A percentile compares a stretch with the other conserved stretches of the same genome.
Evolutionary conservation across 2,329 filamentous ascomycete genomes (phyloP).

Genomic region (Trichoderma cornu-damae): DNA sequence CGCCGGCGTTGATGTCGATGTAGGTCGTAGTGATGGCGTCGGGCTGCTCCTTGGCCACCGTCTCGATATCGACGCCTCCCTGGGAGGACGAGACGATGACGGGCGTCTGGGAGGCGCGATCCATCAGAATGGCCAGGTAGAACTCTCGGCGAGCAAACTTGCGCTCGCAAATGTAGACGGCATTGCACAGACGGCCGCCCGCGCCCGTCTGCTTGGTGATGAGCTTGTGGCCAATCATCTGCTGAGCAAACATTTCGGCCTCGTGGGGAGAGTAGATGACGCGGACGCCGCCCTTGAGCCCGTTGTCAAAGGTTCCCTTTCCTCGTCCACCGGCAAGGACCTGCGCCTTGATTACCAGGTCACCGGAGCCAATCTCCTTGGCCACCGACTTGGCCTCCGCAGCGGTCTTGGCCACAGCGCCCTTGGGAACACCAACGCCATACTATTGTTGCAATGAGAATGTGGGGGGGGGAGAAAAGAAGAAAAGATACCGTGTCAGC

Average conservation of each 20-base stretch:
- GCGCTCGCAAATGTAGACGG: constrained; percentile 98
- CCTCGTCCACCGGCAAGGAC: constrained; percentile 95
- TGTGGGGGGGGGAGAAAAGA: too few relatives aligned
- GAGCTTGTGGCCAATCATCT: constrained; percentile 99
- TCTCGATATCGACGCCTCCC: constrained; percentile 99
- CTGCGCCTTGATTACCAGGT: constrained; percentile 99
- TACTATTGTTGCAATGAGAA: constrained; percentile 63
- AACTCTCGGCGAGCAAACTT: constrained; percentile 99
- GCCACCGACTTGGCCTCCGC: constrained; percentile 89
- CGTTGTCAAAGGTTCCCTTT: constrained; percentile 97
- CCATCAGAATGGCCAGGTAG: constrained; percentile 98
- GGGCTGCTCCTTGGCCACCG: constrained; percentile 94
- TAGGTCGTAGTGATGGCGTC: constrained; percentile 92
- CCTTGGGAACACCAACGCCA: constrained; percentile 88
- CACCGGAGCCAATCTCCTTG: constrained; percentile 83
- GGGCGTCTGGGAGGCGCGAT: constrained; percentile 81
- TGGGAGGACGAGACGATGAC: constrained; percentile 98
- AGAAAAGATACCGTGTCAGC: constrained; percentile 18
- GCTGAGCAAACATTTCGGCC: constrained; percentile 95
- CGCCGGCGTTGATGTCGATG: constrained; percentile 89
- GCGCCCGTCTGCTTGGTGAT: constrained; percentile 99
- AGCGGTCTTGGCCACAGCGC: constrained; percentile 74
- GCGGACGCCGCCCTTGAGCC: constrained; percentile 95
- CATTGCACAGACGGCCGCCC: constrained; percentile 86
- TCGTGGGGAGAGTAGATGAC: constrained; percentile 97